Evolutionary conservation across 2,329 filamentous ascomycete genomes (phyloP).

Genomic region (Diaporthe helianthi): DNA sequence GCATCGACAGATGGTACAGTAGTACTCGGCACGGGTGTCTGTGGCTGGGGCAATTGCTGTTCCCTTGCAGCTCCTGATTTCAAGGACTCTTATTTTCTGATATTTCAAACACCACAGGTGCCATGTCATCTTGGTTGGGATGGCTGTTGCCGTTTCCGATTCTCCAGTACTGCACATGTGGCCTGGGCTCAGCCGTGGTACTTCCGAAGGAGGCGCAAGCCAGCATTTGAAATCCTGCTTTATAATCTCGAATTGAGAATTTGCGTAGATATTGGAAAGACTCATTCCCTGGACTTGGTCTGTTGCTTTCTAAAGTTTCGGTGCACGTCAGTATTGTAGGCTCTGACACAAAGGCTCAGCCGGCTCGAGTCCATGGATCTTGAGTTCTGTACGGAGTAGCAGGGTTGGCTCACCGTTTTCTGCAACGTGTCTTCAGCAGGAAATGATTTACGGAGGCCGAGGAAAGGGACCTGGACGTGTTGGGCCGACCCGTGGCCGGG

Average conservation of each 20-base stretch:
- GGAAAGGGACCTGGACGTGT: neutral
- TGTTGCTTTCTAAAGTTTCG: neutral
- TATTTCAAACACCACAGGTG: too few species aligned
- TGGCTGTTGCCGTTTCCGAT: neutral
- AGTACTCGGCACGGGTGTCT: neutral
- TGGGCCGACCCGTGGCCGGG: neutral
- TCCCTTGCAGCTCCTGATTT: neutral
- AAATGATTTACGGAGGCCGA: too few species aligned
- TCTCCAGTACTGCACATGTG: too few species aligned
- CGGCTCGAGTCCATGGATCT: too few species aligned
- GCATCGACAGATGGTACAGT: neutral
- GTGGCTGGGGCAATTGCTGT: neutral
- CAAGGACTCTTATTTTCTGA: neutral
- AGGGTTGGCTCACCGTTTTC: neutral
- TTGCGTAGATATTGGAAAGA: neutral
- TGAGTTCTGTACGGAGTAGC: neutral
- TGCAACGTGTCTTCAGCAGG: neutral
- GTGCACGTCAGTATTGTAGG: neutral
- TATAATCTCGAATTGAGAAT: too few species aligned
- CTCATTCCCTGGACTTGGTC: neutral
- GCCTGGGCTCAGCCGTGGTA: too few species aligned
- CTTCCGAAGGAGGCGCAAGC: neutral
- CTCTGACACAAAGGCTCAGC: too few species aligned
- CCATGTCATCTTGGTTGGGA: too few species aligned
- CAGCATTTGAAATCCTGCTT: too few species aligned